These are phyloP conservation scores for Saccharomyces paradoxus DNA, from an alignment of 805 yeast species.

Conservation along the genomic window DNA sequence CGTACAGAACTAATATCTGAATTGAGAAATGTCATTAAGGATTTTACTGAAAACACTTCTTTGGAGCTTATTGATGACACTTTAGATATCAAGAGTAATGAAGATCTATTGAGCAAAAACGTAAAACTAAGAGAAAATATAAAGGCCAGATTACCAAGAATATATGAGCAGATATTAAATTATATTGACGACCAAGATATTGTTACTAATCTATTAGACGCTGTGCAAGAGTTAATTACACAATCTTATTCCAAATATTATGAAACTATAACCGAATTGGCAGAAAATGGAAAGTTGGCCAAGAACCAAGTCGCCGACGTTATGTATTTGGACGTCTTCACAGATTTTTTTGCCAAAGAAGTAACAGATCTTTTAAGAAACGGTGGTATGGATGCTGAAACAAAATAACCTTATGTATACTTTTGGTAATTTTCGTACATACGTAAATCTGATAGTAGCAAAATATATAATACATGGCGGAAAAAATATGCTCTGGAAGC, in stretches of 20 bases:
- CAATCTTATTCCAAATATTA: conserved; percentile 51
- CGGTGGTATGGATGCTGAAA: conserved; percentile 11
- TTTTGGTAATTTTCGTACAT: background rate
- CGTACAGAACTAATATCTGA: conserved; percentile 64
- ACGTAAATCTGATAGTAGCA: background rate
- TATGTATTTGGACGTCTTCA: conserved; percentile 57
- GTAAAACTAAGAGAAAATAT: conserved; percentile 42
- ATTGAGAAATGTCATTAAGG: conserved; percentile 60
- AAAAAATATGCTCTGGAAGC: background rate
- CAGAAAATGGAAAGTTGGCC: conserved; percentile 15
- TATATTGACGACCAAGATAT: conserved; percentile 52
- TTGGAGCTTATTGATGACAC: conserved; percentile 42
- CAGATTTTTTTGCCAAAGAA: conserved; percentile 32
- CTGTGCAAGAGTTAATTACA: conserved; percentile 53
- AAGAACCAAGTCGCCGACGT: conserved; percentile 38
- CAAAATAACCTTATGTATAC: background rate
- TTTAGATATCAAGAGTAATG: conserved; percentile 21
- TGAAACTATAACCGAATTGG: conserved; percentile 25
- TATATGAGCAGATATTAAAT: conserved; percentile 42
- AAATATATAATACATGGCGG: background rate
- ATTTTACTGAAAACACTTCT: conserved; percentile 54
- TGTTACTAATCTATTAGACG: conserved; percentile 47
- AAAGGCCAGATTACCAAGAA: conserved; percentile 46
- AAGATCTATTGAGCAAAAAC: conserved; percentile 22
- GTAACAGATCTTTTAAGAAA: background rate